A percentile compares a stretch with the other conserved stretches of the same genome.
These are phyloP conservation scores for Usnea hakonensis DNA, from an alignment of 495 filamentous ascomycete genomes.

Conservation along the genomic window DNA sequence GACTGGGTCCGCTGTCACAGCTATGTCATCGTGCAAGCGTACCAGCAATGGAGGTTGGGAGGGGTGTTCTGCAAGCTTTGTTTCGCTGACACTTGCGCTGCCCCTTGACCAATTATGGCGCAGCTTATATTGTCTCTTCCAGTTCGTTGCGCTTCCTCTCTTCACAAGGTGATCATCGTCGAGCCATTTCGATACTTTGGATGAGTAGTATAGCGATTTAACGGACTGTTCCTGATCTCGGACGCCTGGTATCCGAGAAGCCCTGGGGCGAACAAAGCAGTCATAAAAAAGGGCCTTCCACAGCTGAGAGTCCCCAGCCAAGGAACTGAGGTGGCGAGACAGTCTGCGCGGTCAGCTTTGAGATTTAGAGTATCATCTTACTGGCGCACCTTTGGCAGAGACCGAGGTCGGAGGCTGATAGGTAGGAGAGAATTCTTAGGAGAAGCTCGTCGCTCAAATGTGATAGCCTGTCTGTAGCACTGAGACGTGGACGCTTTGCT, in stretches of 20 bases:
- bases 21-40: constrained; percentile 62
- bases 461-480: constrained; percentile 42
- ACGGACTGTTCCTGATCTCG: constrained; percentile 37
- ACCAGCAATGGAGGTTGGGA: constrained; percentile 55
- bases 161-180: constrained; percentile 56
- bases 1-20: constrained; percentile 66
- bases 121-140: constrained; percentile 87
- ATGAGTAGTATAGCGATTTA: constrained; percentile 55
- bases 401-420: constrained; percentile 60
- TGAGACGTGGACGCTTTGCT: constrained; percentile 35
- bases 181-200: constrained; percentile 73
- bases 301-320: constrained; percentile 76
- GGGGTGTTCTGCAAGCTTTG: constrained; percentile 52
- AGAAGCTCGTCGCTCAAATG: constrained; percentile 80
- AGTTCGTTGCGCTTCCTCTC: constrained; percentile 51
- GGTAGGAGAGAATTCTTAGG: constrained; percentile 71
- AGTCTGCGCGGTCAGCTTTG: constrained; percentile 41
- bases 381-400: constrained; percentile 55
- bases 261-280: constrained; percentile 79
- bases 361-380: background rate
- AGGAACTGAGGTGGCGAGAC: constrained; percentile 66
- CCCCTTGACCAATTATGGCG: constrained; percentile 89
- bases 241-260: constrained; percentile 63
- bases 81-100: constrained; percentile 69
- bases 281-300: constrained; percentile 89